Base-by-base conservation (phyloP, 805 yeast genomes). In the Kodamaea neixiangensis region DNA sequence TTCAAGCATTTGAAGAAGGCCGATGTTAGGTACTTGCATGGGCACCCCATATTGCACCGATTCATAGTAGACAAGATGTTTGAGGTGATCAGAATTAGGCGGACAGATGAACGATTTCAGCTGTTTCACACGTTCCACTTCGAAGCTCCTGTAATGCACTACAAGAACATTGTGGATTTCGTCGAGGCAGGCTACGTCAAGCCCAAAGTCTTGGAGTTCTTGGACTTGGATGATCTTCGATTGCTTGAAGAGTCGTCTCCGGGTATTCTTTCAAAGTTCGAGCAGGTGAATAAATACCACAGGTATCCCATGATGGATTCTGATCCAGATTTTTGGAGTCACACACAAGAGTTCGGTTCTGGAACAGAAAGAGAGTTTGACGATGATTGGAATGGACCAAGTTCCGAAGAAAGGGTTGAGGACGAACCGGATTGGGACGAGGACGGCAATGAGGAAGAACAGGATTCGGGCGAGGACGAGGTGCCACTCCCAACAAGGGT, bases 101-200 rank as follows among this genome's bases (percentile, higher is more conserved):
- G 45, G 7, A 17, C n/a, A 17, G 29, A 15, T 2, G 9, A 17
- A 6, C 5, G 31, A 20, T 42, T 42, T 14, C 35, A 42, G 19
- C 19, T 22, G 19, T 42, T 42, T 33, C 45, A 42, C 19, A 22
- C 45, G 5, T 29, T 42, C 34, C 45, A 42, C 13, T 42, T 34
- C 35, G 3, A 10, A 22, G 35, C 45, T 3, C 45, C 31, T 15
- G n/a, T 2, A 18, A 15, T 42, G 18, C 7, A 42, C 34, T 42
- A 42, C 21, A 21, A 22, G 35, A 42, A 42, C 34, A 22, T 42
- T 17, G 19, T 42, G n/a, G 18, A n/a, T 31, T 42, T 42, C 17
- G n/a, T 42, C n/a, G 34, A 29, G 20, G 10, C 45, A 6, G 45
- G 45, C 2, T 42, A 42, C 35, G 22, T 42, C 34, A 21, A 42